A percentile compares a stretch with the other conserved stretches of the same genome.
phyloP scores from a whole-genome alignment of 805 yeast species.

The Candida boidinii region DNA sequence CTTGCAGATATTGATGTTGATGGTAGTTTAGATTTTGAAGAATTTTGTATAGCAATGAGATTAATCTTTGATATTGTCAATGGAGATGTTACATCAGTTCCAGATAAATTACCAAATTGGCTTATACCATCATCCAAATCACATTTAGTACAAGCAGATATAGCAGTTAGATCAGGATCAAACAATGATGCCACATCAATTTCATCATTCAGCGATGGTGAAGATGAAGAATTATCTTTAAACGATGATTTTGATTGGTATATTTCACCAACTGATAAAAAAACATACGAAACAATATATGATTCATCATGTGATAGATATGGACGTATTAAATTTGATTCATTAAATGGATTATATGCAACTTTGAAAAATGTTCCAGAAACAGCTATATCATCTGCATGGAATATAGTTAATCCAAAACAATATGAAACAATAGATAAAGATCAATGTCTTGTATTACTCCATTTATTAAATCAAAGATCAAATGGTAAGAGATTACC shows the following conservation, averaged over 20 bases:
- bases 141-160: constrained; percentile 78
- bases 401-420: constrained; percentile 93
- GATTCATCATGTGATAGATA: constrained; percentile 63
- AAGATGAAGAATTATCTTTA: constrained; percentile 54
- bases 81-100: constrained; percentile 49
- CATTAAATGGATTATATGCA: constrained; percentile 59
- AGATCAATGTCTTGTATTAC: constrained; percentile 82
- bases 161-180: constrained; percentile 38
- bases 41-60: constrained; percentile 96
- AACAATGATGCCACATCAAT: constrained; percentile 11
- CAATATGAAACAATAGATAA: constrained; percentile 82
- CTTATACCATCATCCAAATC: constrained; percentile 84
- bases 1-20: constrained; percentile 89
- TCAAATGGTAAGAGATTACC: constrained; percentile 76
- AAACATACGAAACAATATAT: constrained; percentile 72
- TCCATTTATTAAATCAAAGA: constrained; percentile 88
- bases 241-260: constrained; percentile 89
- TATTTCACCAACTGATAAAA: constrained; percentile 80
- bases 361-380: constrained; percentile 69
- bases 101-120: constrained; percentile 80
- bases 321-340: constrained; percentile 73
- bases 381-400: constrained; percentile 79
- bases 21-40: constrained; percentile 90
- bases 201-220: constrained; percentile 32
- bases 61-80: constrained; percentile 86